Conservation (phyloP, 2,329 filamentous ascomycete species). For the Fusarium sp. region DNA sequence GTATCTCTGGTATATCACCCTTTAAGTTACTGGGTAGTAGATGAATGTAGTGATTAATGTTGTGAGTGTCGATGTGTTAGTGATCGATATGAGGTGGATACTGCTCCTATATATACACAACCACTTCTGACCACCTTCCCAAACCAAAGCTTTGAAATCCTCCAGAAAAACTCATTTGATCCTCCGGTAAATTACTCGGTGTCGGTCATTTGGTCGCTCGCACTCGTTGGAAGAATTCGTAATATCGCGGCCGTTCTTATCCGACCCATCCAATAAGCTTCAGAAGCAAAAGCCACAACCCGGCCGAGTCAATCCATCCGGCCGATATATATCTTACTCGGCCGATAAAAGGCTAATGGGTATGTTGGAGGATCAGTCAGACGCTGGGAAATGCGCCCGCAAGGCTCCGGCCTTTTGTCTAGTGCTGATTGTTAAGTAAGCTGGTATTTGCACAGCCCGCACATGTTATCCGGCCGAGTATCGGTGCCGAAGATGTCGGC, state of each 20-base stretch:
- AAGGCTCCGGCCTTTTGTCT: no score
- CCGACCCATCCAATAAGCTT: constrained; percentile 15
- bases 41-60: fast-evolving
- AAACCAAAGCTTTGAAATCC: fast-evolving
- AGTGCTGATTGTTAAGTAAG: constrained; percentile 24
- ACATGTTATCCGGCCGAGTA: fast-evolving
- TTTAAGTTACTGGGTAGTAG: not conserved
- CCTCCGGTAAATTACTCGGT: not conserved
- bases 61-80: not conserved
- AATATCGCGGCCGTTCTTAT: not conserved
- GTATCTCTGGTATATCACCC: no score
- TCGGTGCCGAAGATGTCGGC: constrained; percentile 13
- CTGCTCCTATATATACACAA: constrained; percentile 25
- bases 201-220: constrained; percentile 16
- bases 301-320: constrained; percentile 18
- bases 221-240: not conserved
- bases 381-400: not conserved
- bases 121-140: no score
- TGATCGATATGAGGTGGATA: not conserved
- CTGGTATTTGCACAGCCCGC: not conserved
- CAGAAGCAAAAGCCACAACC: fast-evolving
- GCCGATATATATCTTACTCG: constrained; percentile 5
- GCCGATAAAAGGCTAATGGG: not conserved
- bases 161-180: fast-evolving
- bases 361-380: not conserved